Conservation (phyloP, 2,329 filamentous ascomycete species). For the Hypoxylon sp. region DNA sequence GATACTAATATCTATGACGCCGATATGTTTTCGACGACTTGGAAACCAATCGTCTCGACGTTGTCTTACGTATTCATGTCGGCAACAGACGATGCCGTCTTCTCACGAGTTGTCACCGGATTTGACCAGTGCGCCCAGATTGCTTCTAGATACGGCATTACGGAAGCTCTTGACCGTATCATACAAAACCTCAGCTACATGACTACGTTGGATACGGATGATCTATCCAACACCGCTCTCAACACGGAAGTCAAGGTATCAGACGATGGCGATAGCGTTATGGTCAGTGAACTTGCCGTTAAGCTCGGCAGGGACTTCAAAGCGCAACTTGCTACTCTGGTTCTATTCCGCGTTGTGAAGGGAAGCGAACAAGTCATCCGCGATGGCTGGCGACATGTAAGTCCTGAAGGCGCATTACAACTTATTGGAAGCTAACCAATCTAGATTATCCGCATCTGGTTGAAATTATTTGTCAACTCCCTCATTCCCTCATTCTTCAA, state of each 20-base stretch:
- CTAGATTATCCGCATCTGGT: constrained; percentile 89
- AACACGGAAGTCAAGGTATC: constrained; percentile 97
- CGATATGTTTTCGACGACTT: constrained; percentile 97
- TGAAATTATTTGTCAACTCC: constrained; percentile 97
- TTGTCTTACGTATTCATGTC: constrained; percentile 99
- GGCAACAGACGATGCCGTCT: constrained; percentile 95
- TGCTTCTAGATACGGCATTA: constrained; percentile 85
- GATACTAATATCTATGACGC: constrained; percentile 96
- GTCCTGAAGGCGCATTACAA: constrained; percentile 50
- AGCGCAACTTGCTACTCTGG: constrained; percentile 91
- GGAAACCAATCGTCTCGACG: constrained; percentile 94
- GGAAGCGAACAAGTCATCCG: constrained; percentile 84
- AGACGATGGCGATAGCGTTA: constrained; percentile 82
- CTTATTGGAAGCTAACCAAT: constrained; percentile 57
- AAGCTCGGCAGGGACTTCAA: constrained; percentile 95
- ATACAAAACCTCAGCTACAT: constrained; percentile 92
- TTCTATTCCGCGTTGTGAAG: constrained; percentile 93
- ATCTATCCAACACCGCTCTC: constrained; percentile 83
- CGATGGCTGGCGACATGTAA: constrained; percentile 83
- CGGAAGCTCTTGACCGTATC: constrained; percentile 92
- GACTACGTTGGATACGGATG: constrained; percentile 84
- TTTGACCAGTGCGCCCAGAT: constrained; percentile 98
- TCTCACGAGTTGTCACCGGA: constrained; percentile 90
- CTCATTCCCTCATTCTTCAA: constrained; percentile 86
- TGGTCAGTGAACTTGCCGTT: constrained; percentile 98